Evolutionary conservation across 768 basidiomycete species (phyloP).

Genomic region (Macrolepiota albuminosa): DNA sequence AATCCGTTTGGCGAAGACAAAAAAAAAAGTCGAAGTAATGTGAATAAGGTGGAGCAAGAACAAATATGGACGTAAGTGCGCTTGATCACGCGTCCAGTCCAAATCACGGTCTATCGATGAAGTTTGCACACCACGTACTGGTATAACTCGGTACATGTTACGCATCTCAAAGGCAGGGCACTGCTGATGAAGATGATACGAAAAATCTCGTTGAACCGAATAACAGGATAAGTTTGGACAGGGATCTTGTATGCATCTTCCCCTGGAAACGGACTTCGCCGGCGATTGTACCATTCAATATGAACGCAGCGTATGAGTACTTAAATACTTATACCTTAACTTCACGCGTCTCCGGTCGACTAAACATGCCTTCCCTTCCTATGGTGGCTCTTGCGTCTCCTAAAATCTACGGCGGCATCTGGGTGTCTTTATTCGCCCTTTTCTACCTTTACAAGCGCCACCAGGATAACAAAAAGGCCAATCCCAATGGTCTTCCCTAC

Average conservation of each 20-base stretch:
- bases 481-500: slow-evolving; percentile 26
- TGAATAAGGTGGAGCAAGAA: background rate
- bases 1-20: background rate
- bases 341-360: background rate
- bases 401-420: slow-evolving; percentile 4
- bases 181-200: background rate
- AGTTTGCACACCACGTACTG: background rate
- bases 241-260: background rate
- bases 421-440: background rate
- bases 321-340: background rate
- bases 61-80: background rate
- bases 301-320: background rate
- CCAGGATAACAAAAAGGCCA: slow-evolving; percentile 5
- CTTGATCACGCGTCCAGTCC: background rate
- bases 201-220: background rate
- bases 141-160: background rate
- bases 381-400: slow-evolving; percentile 4
- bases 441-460: slow-evolving; percentile 9
- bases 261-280: slow-evolving; percentile 5
- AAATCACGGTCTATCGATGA: background rate
- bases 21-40: background rate
- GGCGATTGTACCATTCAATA: background rate
- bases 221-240: background rate
- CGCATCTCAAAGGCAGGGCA: background rate
- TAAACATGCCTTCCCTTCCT: slow-evolving; percentile 7